Evolutionary conservation across 805 yeast species (phyloP).

Genomic region (Wickerhamomyces strasburgensis): DNA sequence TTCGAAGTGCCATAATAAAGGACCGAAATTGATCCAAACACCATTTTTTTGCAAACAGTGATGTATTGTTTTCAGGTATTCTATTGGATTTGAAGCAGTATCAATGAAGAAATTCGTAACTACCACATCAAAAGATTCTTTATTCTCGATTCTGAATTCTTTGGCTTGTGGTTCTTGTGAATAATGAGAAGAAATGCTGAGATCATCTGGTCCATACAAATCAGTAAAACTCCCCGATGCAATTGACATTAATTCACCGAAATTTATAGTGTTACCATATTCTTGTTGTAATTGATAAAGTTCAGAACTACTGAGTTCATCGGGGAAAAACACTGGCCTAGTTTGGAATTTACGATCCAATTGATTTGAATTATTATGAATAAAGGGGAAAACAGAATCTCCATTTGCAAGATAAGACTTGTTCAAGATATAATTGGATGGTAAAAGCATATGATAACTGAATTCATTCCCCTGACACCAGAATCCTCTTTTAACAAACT

Average conservation of each 20-base stretch:
- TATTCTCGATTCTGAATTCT: slow-evolving; percentile 38
- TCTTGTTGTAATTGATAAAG: slow-evolving; percentile 27
- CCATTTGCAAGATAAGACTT: slow-evolving; percentile 35
- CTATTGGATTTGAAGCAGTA: slow-evolving; percentile 55
- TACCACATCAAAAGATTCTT: slow-evolving; percentile 38
- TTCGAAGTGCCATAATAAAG: slow-evolving; percentile 69
- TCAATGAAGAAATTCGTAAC: slow-evolving; percentile 60
- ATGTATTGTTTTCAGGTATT: slow-evolving; percentile 45
- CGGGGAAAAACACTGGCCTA: slow-evolving; percentile 50
- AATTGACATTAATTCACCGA: slow-evolving; percentile 58
- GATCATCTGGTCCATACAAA: slow-evolving; percentile 47
- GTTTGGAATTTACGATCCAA: slow-evolving; percentile 40
- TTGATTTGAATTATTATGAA: slow-evolving; percentile 48
- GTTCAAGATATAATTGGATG: slow-evolving; percentile 51
- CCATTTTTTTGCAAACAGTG: slow-evolving; percentile 44
- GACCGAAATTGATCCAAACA: slow-evolving; percentile 63
- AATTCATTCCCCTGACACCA: slow-evolving; percentile 65
- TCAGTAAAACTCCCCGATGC: slow-evolving; percentile 70
- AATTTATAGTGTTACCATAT: slow-evolving; percentile 35
- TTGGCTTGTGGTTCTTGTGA: slow-evolving; percentile 32
- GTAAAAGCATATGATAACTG: slow-evolving; percentile 57
- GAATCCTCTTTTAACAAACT: slow-evolving; percentile 50
- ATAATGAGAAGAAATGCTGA: slow-evolving; percentile 14
- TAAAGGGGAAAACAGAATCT: slow-evolving; percentile 45
- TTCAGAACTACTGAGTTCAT: slow-evolving; percentile 39